These are phyloP conservation scores for Ganoderma lucidum DNA, from an alignment of 1,284 basidiomycete species.

Conservation along the genomic window DNA sequence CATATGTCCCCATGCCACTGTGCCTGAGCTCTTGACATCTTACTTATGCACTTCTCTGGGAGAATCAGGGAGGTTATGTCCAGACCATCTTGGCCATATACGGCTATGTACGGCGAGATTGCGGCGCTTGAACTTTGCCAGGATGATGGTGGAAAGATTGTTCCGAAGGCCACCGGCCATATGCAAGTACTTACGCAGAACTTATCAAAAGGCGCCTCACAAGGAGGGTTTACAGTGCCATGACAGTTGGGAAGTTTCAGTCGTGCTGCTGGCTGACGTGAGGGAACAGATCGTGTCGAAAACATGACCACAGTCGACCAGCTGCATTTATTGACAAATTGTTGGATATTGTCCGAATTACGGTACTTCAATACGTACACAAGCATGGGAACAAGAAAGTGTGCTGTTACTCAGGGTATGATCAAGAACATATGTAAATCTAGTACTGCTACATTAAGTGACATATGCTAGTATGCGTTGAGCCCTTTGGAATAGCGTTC, in stretches of 20 bases:
- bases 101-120: too few species aligned
- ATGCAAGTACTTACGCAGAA: too few species aligned
- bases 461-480: not conserved
- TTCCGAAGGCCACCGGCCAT: too few species aligned
- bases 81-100: too few species aligned
- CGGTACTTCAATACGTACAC: not conserved
- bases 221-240: not conserved
- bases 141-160: too few species aligned
- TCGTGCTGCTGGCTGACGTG: not conserved
- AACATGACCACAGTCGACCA: not conserved
- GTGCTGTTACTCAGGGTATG: not conserved
- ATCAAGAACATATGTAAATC: not conserved
- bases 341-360: not conserved
- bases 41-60: too few species aligned
- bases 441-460: conserved; percentile 2
- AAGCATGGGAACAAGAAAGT: not conserved
- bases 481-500: not conserved
- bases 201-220: too few species aligned
- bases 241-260: not conserved
- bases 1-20: too few species aligned
- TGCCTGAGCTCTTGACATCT: too few species aligned
- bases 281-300: not conserved
- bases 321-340: not conserved
- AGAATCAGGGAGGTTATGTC: too few species aligned
- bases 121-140: too few species aligned